These are phyloP conservation scores for Lanmaoa rubissima DNA, from an alignment of 768 basidiomycete genomes.

Conservation along the genomic window DNA sequence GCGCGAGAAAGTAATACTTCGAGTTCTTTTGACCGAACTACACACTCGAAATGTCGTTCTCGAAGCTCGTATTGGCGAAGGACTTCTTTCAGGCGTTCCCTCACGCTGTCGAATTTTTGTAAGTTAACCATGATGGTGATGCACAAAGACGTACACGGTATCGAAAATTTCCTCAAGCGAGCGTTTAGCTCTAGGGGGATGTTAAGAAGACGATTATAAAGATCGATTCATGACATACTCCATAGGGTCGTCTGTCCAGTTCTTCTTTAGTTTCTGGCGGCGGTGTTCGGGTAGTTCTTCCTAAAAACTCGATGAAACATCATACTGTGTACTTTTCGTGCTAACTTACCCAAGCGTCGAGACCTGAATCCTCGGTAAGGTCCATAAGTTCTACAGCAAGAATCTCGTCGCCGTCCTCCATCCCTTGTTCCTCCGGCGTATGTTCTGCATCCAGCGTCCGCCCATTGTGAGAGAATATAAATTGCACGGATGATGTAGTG, in stretches of 20 bases:
- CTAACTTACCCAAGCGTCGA: constrained; percentile 60
- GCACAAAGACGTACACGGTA: constrained; percentile 58
- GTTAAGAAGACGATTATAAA: not conserved
- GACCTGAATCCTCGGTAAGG: constrained; percentile 64
- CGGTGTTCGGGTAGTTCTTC: constrained; percentile 63
- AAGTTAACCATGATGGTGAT: not conserved
- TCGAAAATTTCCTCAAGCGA: constrained; percentile 85
- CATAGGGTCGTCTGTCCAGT: constrained; percentile 71
- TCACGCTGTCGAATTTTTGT: constrained; percentile 49
- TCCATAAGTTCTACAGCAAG: constrained; percentile 90
- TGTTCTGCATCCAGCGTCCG: constrained; percentile 75
- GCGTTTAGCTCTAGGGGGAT: constrained; percentile 55
- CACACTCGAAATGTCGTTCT: constrained; percentile 89
- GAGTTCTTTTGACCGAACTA: constrained; percentile 88
- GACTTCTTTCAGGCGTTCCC: constrained; percentile 83
- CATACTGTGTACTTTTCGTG: not conserved
- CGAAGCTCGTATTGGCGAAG: constrained; percentile 86
- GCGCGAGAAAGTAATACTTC: constrained; percentile 86
- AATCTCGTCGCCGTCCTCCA: constrained; percentile 89
- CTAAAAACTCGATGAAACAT: constrained; percentile 34
- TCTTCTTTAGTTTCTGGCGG: constrained; percentile 73
- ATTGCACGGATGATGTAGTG: constrained; percentile 57
- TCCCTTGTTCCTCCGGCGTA: constrained; percentile 82
- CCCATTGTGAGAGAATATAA: constrained; percentile 84
- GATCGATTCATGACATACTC: constrained; percentile 51